Conservation (phyloP, 2,329 filamentous ascomycete genomes). For the Phyllosticta ampelicida region DNA sequence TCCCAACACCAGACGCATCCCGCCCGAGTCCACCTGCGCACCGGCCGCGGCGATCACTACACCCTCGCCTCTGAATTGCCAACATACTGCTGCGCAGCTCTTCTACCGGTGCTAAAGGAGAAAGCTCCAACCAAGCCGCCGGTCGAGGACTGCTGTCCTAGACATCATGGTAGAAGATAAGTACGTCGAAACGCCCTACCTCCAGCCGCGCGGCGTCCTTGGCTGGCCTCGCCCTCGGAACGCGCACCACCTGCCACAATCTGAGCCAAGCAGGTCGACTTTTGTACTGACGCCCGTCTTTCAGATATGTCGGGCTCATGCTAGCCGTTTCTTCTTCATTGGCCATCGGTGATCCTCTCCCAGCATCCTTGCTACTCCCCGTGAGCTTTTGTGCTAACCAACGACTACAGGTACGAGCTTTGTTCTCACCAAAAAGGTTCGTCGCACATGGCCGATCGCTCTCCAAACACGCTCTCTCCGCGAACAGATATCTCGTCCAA, state of each 20-base stretch:
- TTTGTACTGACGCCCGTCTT: not conserved
- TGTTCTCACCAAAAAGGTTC: conserved; percentile 96
- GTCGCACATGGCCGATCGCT: conserved; percentile 14
- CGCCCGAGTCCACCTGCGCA: not conserved
- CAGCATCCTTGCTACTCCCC: not conserved
- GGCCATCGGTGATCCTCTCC: conserved; percentile 23
- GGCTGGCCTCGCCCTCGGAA: not conserved
- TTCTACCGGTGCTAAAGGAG: not conserved
- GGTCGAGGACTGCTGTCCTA: not conserved
- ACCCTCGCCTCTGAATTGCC: not conserved
- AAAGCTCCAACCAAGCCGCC: not conserved
- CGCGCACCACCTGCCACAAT: not conserved
- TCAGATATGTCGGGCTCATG: conserved; percentile 31
- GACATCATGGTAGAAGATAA: conserved; percentile 30
- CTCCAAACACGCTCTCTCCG: not conserved
- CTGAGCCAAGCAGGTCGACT: not conserved
- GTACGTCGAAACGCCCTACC: conserved; percentile 16
- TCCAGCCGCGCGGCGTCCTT: not conserved
- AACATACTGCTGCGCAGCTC: not conserved
- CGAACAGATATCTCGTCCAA: not conserved
- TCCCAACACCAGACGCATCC: not conserved
- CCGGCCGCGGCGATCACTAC: not conserved
- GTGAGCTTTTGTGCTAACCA: conserved; percentile 12
- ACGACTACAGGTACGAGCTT: conserved; percentile 69
- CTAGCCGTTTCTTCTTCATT: conserved; percentile 31